A percentile compares a stretch with the other conserved stretches of the same genome.
Conservation (phyloP, 306 rosid genomes). For the Cyclanthera cordifolia region DNA sequence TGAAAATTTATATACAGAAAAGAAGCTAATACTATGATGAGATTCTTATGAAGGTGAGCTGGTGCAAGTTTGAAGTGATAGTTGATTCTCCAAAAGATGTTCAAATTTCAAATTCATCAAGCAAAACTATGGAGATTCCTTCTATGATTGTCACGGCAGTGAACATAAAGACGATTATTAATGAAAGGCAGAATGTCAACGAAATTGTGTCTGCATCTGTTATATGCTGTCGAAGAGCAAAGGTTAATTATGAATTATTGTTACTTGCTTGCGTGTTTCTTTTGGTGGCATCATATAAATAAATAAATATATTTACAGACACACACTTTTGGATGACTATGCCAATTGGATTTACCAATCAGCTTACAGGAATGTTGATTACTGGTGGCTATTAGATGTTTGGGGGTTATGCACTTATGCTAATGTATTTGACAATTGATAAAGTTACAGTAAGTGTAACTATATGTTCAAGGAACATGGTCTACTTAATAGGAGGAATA, state of each 20-base stretch:
- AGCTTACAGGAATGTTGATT: neutral
- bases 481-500: neutral
- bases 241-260: conserved; percentile 42
- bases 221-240: conserved; percentile 68
- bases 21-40: conserved; percentile 10
- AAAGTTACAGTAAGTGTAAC: neutral
- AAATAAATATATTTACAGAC: no score
- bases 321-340: neutral
- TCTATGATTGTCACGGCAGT: conserved; percentile 66
- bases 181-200: conserved; percentile 53
- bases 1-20: neutral
- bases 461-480: neutral
- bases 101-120: conserved; percentile 40
- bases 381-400: neutral
- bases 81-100: conserved; percentile 69
- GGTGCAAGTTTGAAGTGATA: conserved; percentile 91
- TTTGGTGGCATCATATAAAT: no score
- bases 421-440: neutral
- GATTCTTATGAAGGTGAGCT: conserved; percentile 58
- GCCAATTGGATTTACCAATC: neutral
- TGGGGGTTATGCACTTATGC: no score
- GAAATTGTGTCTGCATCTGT: conserved; percentile 94
- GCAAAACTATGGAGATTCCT: conserved; percentile 48
- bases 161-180: conserved; percentile 65
- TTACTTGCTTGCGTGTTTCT: conserved; percentile 15